A percentile compares a stretch with the other conserved stretches of the same genome.
Conservation (phyloP, 1,284 basidiomycete genomes). For the Pholiota adiposa region DNA sequence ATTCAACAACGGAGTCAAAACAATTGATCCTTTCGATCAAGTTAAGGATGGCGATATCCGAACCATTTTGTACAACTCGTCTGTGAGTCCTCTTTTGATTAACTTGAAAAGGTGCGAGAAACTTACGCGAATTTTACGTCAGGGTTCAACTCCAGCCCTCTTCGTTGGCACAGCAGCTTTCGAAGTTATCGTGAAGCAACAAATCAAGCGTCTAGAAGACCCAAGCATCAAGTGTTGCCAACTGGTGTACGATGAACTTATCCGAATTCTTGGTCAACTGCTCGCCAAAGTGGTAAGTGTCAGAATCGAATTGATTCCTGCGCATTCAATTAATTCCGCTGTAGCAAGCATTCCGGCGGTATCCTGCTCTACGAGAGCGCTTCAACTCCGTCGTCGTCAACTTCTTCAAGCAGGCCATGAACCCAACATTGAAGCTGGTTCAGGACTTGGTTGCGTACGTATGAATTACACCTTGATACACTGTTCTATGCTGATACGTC, state of each 20-base stretch:
- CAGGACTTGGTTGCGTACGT: conserved; percentile 84
- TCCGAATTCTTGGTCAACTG: conserved; percentile 91
- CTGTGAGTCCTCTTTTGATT: conserved; percentile 52
- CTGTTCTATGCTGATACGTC: conserved; percentile 16
- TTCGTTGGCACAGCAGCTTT: conserved; percentile 98
- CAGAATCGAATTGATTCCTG: background rate
- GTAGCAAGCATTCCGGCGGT: conserved; percentile 94
- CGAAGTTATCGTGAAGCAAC: conserved; percentile 98
- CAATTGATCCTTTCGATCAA: conserved; percentile 97
- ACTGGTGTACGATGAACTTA: conserved; percentile 95
- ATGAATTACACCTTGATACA: background rate
- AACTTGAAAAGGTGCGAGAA: background rate
- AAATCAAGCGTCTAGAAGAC: conserved; percentile 96
- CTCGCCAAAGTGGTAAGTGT: conserved; percentile 83
- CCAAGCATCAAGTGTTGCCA: conserved; percentile 93
- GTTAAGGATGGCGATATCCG: conserved; percentile 98
- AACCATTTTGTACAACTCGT: conserved; percentile 95
- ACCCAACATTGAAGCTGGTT: conserved; percentile 94
- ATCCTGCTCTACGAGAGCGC: conserved; percentile 90
- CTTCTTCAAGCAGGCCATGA: conserved; percentile 95
- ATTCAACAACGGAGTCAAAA: conserved; percentile 95
- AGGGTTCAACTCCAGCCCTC: conserved; percentile 95
- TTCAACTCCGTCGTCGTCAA: conserved; percentile 95
- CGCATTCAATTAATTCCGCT: conserved; percentile 3
- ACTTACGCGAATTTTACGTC: conserved; percentile 1